A percentile compares a stretch with the other conserved stretches of the same genome.
These are phyloP conservation scores for Naegleria fowleri DNA, from an alignment of 208 protist genomes.

Conservation along the genomic window DNA sequence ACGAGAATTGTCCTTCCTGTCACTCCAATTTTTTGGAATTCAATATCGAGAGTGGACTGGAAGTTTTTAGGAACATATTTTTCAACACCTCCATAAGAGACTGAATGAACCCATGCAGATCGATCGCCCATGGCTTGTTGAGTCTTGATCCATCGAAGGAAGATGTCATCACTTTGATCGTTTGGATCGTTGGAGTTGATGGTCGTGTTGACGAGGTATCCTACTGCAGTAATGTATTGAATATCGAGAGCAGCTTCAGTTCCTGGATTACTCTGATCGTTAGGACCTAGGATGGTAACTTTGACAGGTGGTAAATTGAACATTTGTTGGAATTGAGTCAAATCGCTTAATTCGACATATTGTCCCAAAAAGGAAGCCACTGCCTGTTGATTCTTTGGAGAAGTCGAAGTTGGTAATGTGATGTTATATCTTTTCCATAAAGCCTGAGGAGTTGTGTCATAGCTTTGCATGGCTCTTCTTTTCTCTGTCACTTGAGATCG, in stretches of 20 bases:
- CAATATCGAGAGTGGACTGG: not conserved
- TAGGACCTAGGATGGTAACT: not conserved
- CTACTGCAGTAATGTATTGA: slow-evolving; percentile 6
- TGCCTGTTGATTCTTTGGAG: not conserved
- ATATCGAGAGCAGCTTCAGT: slow-evolving; percentile 9
- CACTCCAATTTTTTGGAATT: not conserved
- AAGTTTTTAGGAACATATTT: not conserved
- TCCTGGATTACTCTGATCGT: not conserved
- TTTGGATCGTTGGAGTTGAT: not conserved
- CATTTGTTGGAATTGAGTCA: not conserved
- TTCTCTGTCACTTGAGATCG: not conserved
- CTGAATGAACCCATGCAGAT: not conserved
- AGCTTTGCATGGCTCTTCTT: not conserved
- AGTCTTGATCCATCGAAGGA: not conserved
- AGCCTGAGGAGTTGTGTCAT: not conserved
- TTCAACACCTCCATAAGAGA: slow-evolving; percentile 7
- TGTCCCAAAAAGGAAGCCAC: not conserved
- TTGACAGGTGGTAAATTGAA: not conserved
- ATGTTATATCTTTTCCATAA: not conserved
- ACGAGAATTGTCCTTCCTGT: not conserved
- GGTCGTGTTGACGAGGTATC: not conserved
- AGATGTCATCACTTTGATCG: not conserved
- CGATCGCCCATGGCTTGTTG: not conserved
- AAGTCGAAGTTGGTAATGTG: not conserved
- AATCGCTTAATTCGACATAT: not conserved